These are phyloP conservation scores for Boletus reticulatus DNA, from an alignment of 768 basidiomycete genomes.

Conservation along the genomic window DNA sequence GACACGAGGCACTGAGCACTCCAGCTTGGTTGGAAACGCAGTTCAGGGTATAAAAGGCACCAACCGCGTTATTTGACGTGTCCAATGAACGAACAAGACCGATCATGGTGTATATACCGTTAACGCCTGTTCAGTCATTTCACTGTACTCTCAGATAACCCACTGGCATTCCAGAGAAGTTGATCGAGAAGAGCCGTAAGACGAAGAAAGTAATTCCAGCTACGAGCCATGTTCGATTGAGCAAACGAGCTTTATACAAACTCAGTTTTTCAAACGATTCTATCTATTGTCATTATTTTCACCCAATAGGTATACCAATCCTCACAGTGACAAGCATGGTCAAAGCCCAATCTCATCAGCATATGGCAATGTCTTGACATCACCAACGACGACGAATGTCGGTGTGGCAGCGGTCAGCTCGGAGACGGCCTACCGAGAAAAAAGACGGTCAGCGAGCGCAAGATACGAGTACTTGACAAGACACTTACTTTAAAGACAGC, in stretches of 20 bases:
- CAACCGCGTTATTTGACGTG: too few relatives aligned
- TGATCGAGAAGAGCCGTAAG: too few relatives aligned
- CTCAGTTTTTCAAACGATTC: conserved; percentile 9
- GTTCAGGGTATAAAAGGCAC: too few relatives aligned
- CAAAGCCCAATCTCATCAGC: conserved; percentile 82
- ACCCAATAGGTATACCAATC: conserved; percentile 11
- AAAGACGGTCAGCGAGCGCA: not conserved
- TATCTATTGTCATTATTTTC: conserved; percentile 18
- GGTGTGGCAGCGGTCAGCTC: conserved; percentile 73
- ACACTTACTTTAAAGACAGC: conserved; percentile 64
- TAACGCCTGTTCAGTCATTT: too few relatives aligned
- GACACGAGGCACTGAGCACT: too few relatives aligned
- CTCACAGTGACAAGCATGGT: conserved; percentile 14
- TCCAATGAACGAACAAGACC: too few relatives aligned
- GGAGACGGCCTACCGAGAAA: conserved; percentile 46
- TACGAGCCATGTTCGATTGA: not conserved
- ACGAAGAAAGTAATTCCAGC: too few relatives aligned
- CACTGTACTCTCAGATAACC: too few relatives aligned
- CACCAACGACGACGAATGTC: conserved; percentile 85
- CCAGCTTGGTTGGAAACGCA: too few relatives aligned
- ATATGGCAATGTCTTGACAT: conserved; percentile 73
- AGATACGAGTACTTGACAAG: not conserved
- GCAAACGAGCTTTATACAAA: not conserved
- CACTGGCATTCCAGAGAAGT: too few relatives aligned
- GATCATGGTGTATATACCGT: too few relatives aligned